Evolutionary conservation across 306 rosid species (phyloP), one percentile per base, ranked within the genome.

Genomic region (Glycine tomentella): DNA sequence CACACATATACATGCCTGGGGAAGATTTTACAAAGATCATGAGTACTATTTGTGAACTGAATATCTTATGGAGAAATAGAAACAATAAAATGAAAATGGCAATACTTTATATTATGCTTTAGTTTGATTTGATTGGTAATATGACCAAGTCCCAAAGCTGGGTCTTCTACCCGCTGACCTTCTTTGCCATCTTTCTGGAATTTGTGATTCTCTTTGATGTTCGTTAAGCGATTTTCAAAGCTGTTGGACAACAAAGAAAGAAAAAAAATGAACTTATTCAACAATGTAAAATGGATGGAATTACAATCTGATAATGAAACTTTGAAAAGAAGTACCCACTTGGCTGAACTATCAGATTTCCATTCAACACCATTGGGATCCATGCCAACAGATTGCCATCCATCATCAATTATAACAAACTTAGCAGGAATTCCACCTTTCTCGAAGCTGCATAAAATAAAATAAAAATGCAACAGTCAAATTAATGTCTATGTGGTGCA

Each of bases 321-420:
- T 12, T 6, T 0, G 75, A 49, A 11, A 17, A 16, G 11, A 75
- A 53, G 55, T 10, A 71, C 95, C 56, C 83, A 93, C 98, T 91
- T 93, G 61, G 98, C 95, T 9, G 92, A 3, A 75, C 73, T 59
- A 84, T 91, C 91, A 50, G 88, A 80, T 82, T 84, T 63, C 81
- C 82, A 89, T 74, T 83, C 89, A 67, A 75, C 6, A 48, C 84
- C 86, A 46, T 86, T 81, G 3, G 82, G 69, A 14, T 93, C 98
- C 92, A 89, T 82, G 46, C 69, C 72, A 46, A 94, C 97, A 8
- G 94, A 88, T 81, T 94, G 98, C 98, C 98, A 94, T 52, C 97
- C 95, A 50, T 94, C 98, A 25, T 92, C 98, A 33, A 94, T 92
- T 76, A 94, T 94, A 25, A 94, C 91, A 82, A 94, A 94, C 73